Percentiles rank a stretch among this genome's conserved stretches.
Conservation (phyloP, 331 rosid species). For the Malus hybrid region DNA sequence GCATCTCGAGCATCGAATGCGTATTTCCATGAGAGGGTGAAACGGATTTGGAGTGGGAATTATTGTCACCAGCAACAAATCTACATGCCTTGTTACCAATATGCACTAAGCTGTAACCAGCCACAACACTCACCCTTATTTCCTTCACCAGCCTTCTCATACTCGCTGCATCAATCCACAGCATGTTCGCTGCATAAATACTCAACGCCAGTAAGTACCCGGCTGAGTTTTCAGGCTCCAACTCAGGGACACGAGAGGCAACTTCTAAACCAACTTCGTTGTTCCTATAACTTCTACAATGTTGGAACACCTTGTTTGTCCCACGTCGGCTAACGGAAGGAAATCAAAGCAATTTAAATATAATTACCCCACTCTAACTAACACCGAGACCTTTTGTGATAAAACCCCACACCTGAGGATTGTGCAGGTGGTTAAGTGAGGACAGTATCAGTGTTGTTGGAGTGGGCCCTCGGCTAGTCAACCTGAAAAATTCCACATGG, state of each 20-base stretch:
- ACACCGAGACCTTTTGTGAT: no score
- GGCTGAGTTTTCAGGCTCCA: conserved; percentile 28
- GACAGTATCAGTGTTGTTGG: no score
- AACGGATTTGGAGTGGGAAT: not conserved
- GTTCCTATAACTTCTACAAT: conserved; percentile 19
- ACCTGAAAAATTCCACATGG: no score
- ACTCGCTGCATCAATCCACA: conserved; percentile 22
- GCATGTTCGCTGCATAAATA: conserved; percentile 24
- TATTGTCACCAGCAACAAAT: conserved; percentile 33
- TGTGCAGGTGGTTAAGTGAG: no score
- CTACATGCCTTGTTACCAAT: conserved; percentile 18
- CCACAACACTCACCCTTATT: conserved; percentile 31
- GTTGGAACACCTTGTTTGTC: no score
- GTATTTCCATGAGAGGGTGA: conserved; percentile 14
- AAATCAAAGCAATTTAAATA: no score
- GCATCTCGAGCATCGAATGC: conserved; percentile 7
- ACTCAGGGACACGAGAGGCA: conserved; percentile 14
- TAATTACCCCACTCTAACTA: no score
- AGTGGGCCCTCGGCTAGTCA: no score
- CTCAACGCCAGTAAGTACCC: conserved; percentile 33
- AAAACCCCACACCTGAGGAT: no score
- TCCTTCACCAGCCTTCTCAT: conserved; percentile 34
- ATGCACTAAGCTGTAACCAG: conserved; percentile 37
- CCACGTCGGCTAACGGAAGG: no score
- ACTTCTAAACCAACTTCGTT: conserved; percentile 17